Evolutionary conservation across 768 basidiomycete species (phyloP).

Genomic region (Mycena floridula): DNA sequence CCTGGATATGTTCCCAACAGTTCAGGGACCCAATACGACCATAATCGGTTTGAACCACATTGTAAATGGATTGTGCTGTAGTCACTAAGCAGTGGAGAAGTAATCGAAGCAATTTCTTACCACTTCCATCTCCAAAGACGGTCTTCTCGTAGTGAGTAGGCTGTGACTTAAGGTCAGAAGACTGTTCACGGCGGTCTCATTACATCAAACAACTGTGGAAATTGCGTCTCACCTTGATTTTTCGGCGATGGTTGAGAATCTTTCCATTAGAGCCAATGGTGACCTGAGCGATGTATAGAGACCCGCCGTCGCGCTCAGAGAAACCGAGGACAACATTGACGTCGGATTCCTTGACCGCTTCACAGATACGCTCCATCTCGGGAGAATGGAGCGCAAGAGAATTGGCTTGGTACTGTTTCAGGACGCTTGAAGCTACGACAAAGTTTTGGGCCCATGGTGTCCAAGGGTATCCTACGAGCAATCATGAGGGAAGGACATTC

Average conservation of each 20-base stretch:
- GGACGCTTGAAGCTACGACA: slow-evolving; percentile 15
- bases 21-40: slow-evolving; percentile 22
- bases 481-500: background rate
- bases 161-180: too few relatives aligned
- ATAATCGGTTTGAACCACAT: slow-evolving; percentile 21
- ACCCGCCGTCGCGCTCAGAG: slow-evolving; percentile 20
- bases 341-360: slow-evolving; percentile 21
- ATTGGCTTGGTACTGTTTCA: slow-evolving; percentile 23
- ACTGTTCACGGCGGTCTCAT: slow-evolving; percentile 4
- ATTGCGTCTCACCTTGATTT: slow-evolving; percentile 20
- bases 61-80: slow-evolving; percentile 22
- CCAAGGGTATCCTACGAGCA: slow-evolving; percentile 22
- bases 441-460: slow-evolving; percentile 26
- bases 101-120: slow-evolving; percentile 13
- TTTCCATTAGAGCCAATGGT: slow-evolving; percentile 20
- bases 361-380: slow-evolving; percentile 24
- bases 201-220: slow-evolving; percentile 2
- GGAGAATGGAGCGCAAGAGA: slow-evolving; percentile 22
- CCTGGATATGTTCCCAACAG: slow-evolving; percentile 26
- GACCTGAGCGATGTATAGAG: slow-evolving; percentile 21
- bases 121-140: slow-evolving; percentile 22
- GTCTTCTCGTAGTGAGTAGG: slow-evolving; percentile 26
- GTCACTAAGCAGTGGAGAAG: too few relatives aligned
- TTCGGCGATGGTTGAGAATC: slow-evolving; percentile 23
- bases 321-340: slow-evolving; percentile 22